Conservation (phyloP, 345 rosid species). For the Salix dunnii region DNA sequence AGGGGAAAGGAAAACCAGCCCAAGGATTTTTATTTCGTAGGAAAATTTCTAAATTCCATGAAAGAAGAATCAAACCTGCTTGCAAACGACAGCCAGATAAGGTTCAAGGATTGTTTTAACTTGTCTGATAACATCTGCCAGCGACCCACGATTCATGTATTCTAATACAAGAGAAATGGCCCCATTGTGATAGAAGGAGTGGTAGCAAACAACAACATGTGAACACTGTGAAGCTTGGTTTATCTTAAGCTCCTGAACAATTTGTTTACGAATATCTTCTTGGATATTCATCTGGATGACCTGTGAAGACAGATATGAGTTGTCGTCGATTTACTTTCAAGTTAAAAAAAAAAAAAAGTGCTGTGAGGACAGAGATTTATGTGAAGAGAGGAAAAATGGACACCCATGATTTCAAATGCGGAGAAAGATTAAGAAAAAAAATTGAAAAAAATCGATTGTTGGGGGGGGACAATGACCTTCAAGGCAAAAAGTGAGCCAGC, state of each 20-base stretch:
- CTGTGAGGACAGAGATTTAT: background rate
- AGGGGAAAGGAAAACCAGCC: background rate
- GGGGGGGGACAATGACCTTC: slow-evolving; percentile 44
- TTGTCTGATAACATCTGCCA: slow-evolving; percentile 69
- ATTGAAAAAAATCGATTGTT: too few species aligned
- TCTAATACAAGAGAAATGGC: slow-evolving; percentile 78
- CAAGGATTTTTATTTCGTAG: background rate
- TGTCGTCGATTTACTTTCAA: background rate
- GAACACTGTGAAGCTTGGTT: slow-evolving; percentile 80
- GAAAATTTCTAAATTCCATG: background rate
- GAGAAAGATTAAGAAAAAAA: too few species aligned
- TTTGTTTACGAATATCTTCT: slow-evolving; percentile 56
- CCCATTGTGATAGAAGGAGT: slow-evolving; percentile 77
- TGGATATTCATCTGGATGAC: slow-evolving; percentile 76
- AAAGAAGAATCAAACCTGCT: slow-evolving; percentile 49
- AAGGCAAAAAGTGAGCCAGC: slow-evolving; percentile 83
- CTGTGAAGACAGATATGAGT: slow-evolving; percentile 31
- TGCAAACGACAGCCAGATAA: slow-evolving; percentile 69
- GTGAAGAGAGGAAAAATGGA: background rate
- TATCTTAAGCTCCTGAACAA: slow-evolving; percentile 76
- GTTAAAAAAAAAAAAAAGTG: too few species aligned
- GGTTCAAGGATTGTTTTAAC: slow-evolving; percentile 69
- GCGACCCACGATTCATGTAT: slow-evolving; percentile 92
- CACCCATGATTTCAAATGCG: too few species aligned
- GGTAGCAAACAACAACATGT: slow-evolving; percentile 73